Conservation (phyloP, 495 filamentous ascomycete species). For the Rhizodiscina lignyota region DNA sequence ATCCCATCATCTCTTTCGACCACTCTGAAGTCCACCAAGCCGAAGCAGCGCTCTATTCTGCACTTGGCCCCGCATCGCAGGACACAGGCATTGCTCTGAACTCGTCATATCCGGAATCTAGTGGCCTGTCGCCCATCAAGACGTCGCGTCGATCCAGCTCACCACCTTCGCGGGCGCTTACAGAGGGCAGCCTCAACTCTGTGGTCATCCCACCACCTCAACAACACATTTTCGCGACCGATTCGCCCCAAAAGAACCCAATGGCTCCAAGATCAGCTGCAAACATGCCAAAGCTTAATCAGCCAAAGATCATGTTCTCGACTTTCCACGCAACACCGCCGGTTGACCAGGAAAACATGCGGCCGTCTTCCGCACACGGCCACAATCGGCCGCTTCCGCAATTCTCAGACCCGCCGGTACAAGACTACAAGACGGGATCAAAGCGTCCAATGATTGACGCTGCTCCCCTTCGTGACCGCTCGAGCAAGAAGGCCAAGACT, state of each 20-base stretch:
- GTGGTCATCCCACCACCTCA: conserved; percentile 59
- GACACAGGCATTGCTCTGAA: conserved; percentile 26
- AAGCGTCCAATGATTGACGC: conserved; percentile 61
- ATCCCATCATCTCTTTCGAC: conserved; percentile 31
- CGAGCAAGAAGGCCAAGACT: conserved; percentile 39
- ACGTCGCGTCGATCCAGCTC: conserved; percentile 20
- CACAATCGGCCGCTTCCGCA: conserved; percentile 3
- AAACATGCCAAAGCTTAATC: conserved; percentile 29
- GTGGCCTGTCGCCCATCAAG: conserved; percentile 13
- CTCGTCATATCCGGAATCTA: conserved; percentile 7
- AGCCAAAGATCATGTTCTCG: conserved; percentile 27
- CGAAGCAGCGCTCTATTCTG: conserved; percentile 34
- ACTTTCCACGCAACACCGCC: conserved; percentile 12
- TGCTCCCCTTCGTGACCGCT: conserved; percentile 53
- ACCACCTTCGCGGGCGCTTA: conserved; percentile 19
- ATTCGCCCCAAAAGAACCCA: conserved; percentile 64
- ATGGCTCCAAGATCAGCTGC: conserved; percentile 26
- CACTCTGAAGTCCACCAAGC: conserved; percentile 23
- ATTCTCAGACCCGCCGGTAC: conserved; percentile 14
- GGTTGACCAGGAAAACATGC: conserved; percentile 49
- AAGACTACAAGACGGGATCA: conserved; percentile 38
- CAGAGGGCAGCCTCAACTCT: conserved; percentile 30
- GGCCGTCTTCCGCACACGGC: conserved; percentile 21
- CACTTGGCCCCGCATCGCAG: conserved; percentile 29
- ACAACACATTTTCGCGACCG: conserved; percentile 50